Base-by-base conservation (phyloP, 2,329 filamentous ascomycete genomes). In the Aureobasidium sp. region DNA sequence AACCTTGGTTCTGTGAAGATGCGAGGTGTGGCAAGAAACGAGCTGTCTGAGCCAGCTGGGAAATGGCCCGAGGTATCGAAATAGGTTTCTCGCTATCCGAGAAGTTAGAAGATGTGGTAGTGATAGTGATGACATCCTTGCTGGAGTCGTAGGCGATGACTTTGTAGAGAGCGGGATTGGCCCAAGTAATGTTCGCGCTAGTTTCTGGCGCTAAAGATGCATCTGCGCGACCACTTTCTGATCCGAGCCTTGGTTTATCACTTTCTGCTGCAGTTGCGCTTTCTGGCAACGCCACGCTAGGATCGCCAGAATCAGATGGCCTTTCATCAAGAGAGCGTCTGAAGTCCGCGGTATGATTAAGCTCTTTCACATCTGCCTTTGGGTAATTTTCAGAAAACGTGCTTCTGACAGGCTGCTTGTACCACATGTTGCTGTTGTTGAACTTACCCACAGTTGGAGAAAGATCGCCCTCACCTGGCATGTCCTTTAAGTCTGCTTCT, bases 21-120 rank as follows among this genome's bases (percentile, higher is more conserved):
- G 77, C 76, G 62, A 90, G 85, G 66, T 88, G 79, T 4, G 85
- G 80, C 13, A 89, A 78, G 72, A 89, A 90, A 66, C 84, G 84
- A 55, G 81, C 78, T 0, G 87, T 85, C 64, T 87, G 82, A 0
- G 83, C 82, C 20, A 90, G 77, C 8, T 80, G 80, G 1, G 83
- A 77, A 2, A 90, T 75, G 1, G 83, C 83, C 52, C 87, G 82
- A 9, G 83, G 78, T 0, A 87, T 84, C 0, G 84, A 80, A 26
- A 85, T 72, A 0, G 83, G 75, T 0, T 75, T 70, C n/a, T 82
- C 75, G 0, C 77, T 74, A 1, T 81, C 79, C 2, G 78, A 73
- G 3, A 85, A 86, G 1, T 80, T 72, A 1, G 71, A 68, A 1
- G 72, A 82, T 1, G 84, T 87, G 65, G 87, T 84, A 6, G 84